Evolutionary conservation across 768 basidiomycete genomes (phyloP), one percentile per base, ranked within the genome.

Genomic region (Cytidiella melzeri): DNA sequence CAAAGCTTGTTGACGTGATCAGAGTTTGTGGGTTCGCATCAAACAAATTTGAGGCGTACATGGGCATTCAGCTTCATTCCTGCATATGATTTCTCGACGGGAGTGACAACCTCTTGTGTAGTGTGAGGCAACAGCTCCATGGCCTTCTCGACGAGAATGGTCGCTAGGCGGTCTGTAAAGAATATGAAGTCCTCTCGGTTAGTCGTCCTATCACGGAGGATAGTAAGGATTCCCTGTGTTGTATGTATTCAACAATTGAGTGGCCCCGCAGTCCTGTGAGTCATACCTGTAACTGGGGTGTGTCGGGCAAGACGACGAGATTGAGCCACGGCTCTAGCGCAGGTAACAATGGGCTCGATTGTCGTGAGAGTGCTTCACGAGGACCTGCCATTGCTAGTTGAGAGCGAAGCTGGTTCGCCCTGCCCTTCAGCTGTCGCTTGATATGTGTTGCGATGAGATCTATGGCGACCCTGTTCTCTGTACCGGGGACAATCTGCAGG

Each of bases 391-490:
- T 71, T 34, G 86, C 88, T 63, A 96, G 80, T 60, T 82, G 78
- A 53, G 78, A 76, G 13, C 92, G 73, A 61, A 97, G 84, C 36
- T 77, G 73, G 20, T 80, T 77, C 3, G 83, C 76, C 3, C 94
- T 83, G 47, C 91, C 86, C 44, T 83, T 79, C 41, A 98, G 76
- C 63, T 96, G 84, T 34, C 84, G 79, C 23, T 83, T 79, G 50
- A 98, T 81, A 61, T 98, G 96, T 2, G 90, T 92, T 13, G 85
- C 83, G 46, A 99, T 92, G 34, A 99, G 74, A 52, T 96, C 94
- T 47, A 96, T 92, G 3, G 95, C 93, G 9, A 95, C 85, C 19
- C 78, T 65, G 60, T 98, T 98, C 55, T 92, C 82, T 3, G 80
- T 80, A 2, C 95, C 95, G 1, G 94, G 94, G n/a, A 99, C 94